These are phyloP conservation scores for Strobilomyces echinocephalus DNA, from an alignment of 768 basidiomycete genomes.

Conservation along the genomic window DNA sequence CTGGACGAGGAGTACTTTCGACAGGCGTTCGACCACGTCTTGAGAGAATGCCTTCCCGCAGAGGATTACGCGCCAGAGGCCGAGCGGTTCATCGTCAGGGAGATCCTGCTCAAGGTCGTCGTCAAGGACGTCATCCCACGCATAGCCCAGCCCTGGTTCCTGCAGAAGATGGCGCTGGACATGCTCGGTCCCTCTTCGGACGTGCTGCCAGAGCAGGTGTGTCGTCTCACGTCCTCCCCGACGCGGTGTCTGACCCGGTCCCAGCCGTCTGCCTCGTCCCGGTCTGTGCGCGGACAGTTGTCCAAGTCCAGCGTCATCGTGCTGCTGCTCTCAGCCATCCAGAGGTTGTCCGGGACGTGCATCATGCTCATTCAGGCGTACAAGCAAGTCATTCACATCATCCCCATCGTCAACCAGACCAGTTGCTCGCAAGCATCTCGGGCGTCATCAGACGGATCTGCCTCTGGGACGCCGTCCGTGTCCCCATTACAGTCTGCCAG, in stretches of 20 bases:
- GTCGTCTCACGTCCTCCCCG: neutral
- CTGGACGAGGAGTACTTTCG: constrained; percentile 76
- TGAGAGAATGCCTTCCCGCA: constrained; percentile 66
- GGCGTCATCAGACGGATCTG: neutral
- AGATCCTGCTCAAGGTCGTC: constrained; percentile 76
- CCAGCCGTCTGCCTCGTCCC: constrained; percentile 20
- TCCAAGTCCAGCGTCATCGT: constrained; percentile 57
- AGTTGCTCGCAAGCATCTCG: neutral
- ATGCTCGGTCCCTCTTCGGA: constrained; percentile 49
- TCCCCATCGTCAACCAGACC: constrained; percentile 59
- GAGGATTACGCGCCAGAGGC: constrained; percentile 70
- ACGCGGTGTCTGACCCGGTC: neutral
- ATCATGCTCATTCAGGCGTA: constrained; percentile 66
- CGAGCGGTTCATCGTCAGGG: constrained; percentile 80
- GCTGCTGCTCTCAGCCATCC: constrained; percentile 68
- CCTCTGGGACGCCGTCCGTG: constrained; percentile 8
- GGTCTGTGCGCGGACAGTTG: constrained; percentile 26
- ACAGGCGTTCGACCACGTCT: constrained; percentile 70
- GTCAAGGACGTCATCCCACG: constrained; percentile 63
- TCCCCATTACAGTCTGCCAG: constrained; percentile 28
- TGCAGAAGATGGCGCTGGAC: constrained; percentile 65
- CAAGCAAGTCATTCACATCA: constrained; percentile 58
- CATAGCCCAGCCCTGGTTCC: constrained; percentile 87
- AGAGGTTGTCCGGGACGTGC: constrained; percentile 63
- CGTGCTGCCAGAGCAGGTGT: constrained; percentile 18